Percentiles rank a stretch among this genome's conserved stretches.
Conservation (phyloP, 2,329 filamentous ascomycete genomes). For the Capronia americana region DNA sequence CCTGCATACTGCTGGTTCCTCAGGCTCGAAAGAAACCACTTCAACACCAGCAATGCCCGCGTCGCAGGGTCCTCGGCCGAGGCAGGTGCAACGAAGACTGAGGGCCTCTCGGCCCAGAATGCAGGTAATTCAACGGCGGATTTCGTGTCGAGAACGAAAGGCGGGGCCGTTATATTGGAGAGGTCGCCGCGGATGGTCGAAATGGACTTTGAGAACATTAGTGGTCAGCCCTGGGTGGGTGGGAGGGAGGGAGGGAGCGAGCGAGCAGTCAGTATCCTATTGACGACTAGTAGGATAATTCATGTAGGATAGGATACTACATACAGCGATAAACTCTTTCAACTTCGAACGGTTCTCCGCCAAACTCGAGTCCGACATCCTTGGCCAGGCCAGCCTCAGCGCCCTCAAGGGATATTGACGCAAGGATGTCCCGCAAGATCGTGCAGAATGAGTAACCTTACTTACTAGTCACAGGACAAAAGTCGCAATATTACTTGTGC, state of each 20-base stretch:
- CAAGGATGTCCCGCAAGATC: not conserved
- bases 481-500: not conserved
- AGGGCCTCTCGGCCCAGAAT: conserved; percentile 81
- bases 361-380: conserved; percentile 21
- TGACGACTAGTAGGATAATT: no score
- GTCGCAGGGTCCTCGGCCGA: conserved; percentile 79
- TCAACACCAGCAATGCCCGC: conserved; percentile 84
- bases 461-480: not conserved
- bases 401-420: not conserved
- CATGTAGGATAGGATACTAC: no score
- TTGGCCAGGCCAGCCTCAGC: not conserved
- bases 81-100: conserved; percentile 80
- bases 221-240: conserved; percentile 33
- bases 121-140: conserved; percentile 81
- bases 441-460: not conserved
- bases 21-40: conserved; percentile 93
- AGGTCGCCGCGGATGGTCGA: conserved; percentile 83
- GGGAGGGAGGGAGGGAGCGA: conserved; percentile 27
- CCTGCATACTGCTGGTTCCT: conserved; percentile 72
- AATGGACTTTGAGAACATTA: conserved; percentile 61
- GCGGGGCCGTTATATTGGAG: conserved; percentile 78
- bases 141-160: conserved; percentile 80
- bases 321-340: conserved; percentile 43
- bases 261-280: no score
- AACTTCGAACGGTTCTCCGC: conserved; percentile 41